These are phyloP conservation scores for Lipomyces chichibuensis DNA, from an alignment of 805 yeast genomes.

Conservation along the genomic window DNA sequence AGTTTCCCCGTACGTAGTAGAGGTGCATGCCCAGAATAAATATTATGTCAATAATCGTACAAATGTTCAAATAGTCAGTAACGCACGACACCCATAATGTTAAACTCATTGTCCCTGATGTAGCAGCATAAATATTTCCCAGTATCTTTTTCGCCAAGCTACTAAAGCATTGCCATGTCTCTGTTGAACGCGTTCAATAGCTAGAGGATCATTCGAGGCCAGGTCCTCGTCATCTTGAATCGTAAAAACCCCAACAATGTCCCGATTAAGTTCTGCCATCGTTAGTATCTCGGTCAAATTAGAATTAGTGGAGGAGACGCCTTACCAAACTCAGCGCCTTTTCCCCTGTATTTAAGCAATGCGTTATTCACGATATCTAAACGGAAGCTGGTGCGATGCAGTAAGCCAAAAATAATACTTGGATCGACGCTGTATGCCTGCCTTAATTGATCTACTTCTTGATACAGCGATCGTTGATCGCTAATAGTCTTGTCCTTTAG, in stretches of 20 bases:
- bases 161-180: constrained; percentile 16
- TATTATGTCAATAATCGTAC: neutral
- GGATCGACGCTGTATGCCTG: neutral
- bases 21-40: neutral
- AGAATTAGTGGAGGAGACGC: neutral
- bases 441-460: neutral
- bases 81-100: neutral
- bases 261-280: neutral
- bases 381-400: constrained; percentile 11
- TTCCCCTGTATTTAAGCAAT: neutral
- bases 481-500: neutral
- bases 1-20: neutral
- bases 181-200: neutral
- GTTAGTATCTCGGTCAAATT: neutral
- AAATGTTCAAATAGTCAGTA: neutral
- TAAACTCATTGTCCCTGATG: neutral
- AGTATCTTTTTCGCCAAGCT: constrained; percentile 6
- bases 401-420: constrained; percentile 6
- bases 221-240: constrained; percentile 13
- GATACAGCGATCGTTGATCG: neutral
- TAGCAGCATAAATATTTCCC: constrained; percentile 1
- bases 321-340: neutral
- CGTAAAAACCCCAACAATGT: constrained; percentile 22
- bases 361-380: neutral
- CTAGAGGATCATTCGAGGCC: constrained; percentile 1